A percentile compares a stretch with the other conserved stretches of the same genome.
phyloP scores from a whole-genome alignment of 2,329 filamentous ascomycete species.

The Stenocarpella maydis region DNA sequence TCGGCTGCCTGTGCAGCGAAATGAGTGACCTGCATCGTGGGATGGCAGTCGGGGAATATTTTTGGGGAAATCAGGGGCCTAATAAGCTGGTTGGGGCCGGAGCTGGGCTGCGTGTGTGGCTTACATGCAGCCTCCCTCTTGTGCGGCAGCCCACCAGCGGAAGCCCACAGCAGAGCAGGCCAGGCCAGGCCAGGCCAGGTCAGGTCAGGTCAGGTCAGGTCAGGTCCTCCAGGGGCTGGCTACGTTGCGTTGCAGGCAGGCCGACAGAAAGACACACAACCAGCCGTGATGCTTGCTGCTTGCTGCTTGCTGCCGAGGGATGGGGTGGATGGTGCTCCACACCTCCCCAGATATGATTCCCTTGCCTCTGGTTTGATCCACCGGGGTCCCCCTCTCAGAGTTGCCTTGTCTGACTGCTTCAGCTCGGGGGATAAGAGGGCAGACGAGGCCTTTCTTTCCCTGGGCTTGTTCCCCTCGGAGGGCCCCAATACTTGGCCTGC shows the following conservation, averaged over 20 bases:
- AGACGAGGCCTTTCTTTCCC: background rate
- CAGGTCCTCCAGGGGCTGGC: background rate
- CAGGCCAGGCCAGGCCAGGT: background rate
- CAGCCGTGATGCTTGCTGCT: background rate
- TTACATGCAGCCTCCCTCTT: background rate
- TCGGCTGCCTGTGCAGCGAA: slow-evolving; percentile 31
- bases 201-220: background rate
- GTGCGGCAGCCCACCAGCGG: background rate
- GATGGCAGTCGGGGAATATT: slow-evolving; percentile 15
- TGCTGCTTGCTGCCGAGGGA: slow-evolving; percentile 16
- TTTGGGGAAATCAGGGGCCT: slow-evolving; percentile 11
- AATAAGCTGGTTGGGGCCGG: slow-evolving; percentile 6
- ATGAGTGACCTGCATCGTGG: slow-evolving; percentile 33
- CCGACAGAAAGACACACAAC: background rate
- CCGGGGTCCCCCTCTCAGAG: background rate
- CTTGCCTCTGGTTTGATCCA: slow-evolving; percentile 7
- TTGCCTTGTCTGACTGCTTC: slow-evolving; percentile 12
- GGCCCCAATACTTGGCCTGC: background rate
- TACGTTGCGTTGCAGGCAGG: slow-evolving; percentile 11
- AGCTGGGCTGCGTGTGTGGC: slow-evolving; percentile 12
- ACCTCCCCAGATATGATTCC: slow-evolving; percentile 2
- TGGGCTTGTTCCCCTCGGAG: background rate
- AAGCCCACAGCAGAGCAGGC: background rate
- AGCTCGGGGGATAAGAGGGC: background rate
- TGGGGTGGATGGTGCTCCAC: slow-evolving; percentile 17